These are phyloP conservation scores for Cenchrus fungigraminus DNA, from an alignment of 176 grass and related monocot genomes.

Conservation along the genomic window DNA sequence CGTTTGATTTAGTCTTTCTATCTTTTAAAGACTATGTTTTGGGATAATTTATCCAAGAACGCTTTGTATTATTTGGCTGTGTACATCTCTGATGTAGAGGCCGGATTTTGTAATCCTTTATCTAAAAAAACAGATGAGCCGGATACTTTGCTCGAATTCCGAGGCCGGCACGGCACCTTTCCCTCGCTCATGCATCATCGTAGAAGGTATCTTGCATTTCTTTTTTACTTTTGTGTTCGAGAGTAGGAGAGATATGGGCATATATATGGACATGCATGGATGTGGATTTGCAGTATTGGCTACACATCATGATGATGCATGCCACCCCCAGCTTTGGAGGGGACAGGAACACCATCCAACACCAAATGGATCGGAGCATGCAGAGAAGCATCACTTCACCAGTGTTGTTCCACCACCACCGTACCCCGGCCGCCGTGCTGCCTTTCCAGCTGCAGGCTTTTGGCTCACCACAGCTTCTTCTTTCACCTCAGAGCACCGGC, in stretches of 20 bases:
- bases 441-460: constrained; percentile 52
- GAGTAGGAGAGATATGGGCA: too few relatives aligned
- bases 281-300: background rate
- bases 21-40: too few relatives aligned
- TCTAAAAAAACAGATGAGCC: too few relatives aligned
- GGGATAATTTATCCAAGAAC: too few relatives aligned
- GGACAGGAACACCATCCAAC: background rate
- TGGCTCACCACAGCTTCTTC: background rate
- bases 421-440: background rate
- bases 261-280: background rate
- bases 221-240: background rate
- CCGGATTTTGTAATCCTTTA: too few relatives aligned
- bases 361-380: background rate
- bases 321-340: constrained; percentile 17
- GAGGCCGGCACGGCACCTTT: background rate
- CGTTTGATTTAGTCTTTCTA: too few relatives aligned
- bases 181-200: background rate
- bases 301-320: constrained; percentile 2
- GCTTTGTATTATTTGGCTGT: too few relatives aligned
- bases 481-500: background rate
- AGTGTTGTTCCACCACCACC: background rate
- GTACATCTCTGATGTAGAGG: too few relatives aligned
- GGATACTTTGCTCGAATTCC: background rate
- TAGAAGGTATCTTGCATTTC: constrained; percentile 31
- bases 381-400: background rate